Base-by-base conservation (phyloP, 192 early-diverging fungal species). In the Backusella westeae region DNA sequence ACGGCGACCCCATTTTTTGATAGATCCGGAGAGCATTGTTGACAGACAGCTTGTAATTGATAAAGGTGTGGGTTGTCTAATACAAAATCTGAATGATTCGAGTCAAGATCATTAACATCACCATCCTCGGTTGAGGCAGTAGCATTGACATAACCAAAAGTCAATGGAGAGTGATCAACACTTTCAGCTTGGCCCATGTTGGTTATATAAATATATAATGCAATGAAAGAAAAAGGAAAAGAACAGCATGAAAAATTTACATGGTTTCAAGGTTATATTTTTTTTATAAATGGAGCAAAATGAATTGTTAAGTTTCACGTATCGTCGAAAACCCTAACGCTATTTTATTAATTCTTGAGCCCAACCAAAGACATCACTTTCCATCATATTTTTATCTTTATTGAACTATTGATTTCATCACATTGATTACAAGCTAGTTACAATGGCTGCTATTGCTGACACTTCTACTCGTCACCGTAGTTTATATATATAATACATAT, bases 111-210 rank as follows among this genome's bases (percentile, higher is more conserved):
- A 14, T 46, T 53, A 3, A 23, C 3, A 4, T 32, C 70, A 12
- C 1, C 15, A 17, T 21, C 39, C 0, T 72, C 70, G 7, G 15
- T 19, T 14, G 52, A 26, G 9, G 34, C 7, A 32, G n/a, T 29
- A 32, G 7, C 5, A 17, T 29, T 72, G 17, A 52, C 42, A 34
- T 53, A 72, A 8, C 39, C 70, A 46, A 72, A 72, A 17, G 70
- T 72, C 41, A 72, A 19, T 15, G 70, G 70, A 32, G 70, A 39
- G 32, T 46, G 70, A 4, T 72, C 26, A 14, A 46, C 44, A 32
- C 70, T 72, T 34, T 23, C 44, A 39, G 39, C 8, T 72, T 72
- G 70, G 49, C 70, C 70, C 70, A 72, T 72, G 5, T 29, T 63
- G n/a, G 26, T 59, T 59, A 59, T 23, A 53, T 6, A 26, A 59